These are phyloP conservation scores for Chrysopogon serrulatus DNA, from an alignment of 176 grass and related monocot species.

Conservation along the genomic window DNA sequence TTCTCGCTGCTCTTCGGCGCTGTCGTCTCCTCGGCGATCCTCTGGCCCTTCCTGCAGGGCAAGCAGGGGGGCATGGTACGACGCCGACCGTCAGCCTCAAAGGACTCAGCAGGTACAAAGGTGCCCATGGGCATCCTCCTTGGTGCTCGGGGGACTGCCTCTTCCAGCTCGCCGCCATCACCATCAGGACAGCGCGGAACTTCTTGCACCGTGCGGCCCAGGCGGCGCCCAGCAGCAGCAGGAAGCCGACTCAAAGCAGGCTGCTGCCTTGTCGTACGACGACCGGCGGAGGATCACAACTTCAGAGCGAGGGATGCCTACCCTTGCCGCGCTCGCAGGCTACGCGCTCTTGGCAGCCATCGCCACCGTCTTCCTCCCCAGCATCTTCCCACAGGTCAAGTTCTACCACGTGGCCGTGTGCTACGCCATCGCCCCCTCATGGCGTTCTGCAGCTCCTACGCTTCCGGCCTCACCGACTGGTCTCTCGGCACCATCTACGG, in stretches of 20 bases:
- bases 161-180: constrained; percentile 28
- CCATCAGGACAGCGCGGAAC: not conserved
- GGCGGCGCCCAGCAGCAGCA: not conserved
- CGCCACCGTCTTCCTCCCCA: constrained; percentile 11
- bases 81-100: constrained; percentile 28
- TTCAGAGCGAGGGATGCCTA: constrained; percentile 15
- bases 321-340: not conserved
- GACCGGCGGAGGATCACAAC: constrained; percentile 4
- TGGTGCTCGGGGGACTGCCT: constrained; percentile 52
- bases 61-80: constrained; percentile 47
- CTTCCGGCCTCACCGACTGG: constrained; percentile 37
- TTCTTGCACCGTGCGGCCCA: not conserved
- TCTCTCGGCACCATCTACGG: constrained; percentile 35
- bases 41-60: constrained; percentile 28
- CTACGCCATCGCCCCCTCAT: constrained; percentile 20
- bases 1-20: constrained; percentile 40
- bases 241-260: not conserved
- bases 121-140: constrained; percentile 42
- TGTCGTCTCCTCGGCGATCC: constrained; percentile 21
- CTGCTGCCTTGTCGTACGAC: constrained; percentile 14
- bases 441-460: constrained; percentile 43
- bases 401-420: constrained; percentile 32
- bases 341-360: not conserved
- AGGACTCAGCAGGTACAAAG: constrained; percentile 57
- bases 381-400: constrained; percentile 38